Evolutionary conservation across 1,284 basidiomycete species (phyloP).

Genomic region (Cutaneotrichosporon sp.): DNA sequence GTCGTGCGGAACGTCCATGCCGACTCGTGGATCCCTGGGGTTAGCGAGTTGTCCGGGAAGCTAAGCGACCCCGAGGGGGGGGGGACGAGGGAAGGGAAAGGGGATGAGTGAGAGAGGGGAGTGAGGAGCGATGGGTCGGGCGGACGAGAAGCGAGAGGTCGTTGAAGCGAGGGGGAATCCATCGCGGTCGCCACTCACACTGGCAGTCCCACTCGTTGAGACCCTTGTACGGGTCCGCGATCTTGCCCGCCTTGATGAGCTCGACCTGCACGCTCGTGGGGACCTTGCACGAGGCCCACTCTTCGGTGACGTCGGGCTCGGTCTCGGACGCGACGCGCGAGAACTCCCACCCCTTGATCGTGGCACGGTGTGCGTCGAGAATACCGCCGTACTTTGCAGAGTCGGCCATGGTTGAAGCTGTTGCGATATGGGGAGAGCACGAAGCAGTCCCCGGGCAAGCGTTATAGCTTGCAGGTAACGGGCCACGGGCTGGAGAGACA

Average conservation of each 20-base stretch:
- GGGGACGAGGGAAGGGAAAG: too few relatives aligned
- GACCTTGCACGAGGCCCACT: slow-evolving; percentile 50
- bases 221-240: slow-evolving; percentile 75
- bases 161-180: too few relatives aligned
- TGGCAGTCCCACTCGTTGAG: slow-evolving; percentile 85
- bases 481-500: too few relatives aligned
- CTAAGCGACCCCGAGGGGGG: too few relatives aligned
- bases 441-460: too few relatives aligned
- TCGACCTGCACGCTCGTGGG: slow-evolving; percentile 85
- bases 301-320: slow-evolving; percentile 25
- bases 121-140: too few relatives aligned
- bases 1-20: slow-evolving; percentile 79
- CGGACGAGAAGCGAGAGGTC: too few relatives aligned
- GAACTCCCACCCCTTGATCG: slow-evolving; percentile 28
- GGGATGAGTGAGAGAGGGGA: too few relatives aligned
- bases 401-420: slow-evolving; percentile 8
- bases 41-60: too few relatives aligned
- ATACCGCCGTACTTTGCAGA: not conserved
- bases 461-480: too few relatives aligned
- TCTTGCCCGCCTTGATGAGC: slow-evolving; percentile 66
- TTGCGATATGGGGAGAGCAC: too few relatives aligned
- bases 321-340: slow-evolving; percentile 28
- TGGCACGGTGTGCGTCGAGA: not conserved
- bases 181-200: too few relatives aligned
- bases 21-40: slow-evolving; percentile 77